phyloP scores from a whole-genome alignment of 495 filamentous ascomycete species.

The Xylaria telfairii region DNA sequence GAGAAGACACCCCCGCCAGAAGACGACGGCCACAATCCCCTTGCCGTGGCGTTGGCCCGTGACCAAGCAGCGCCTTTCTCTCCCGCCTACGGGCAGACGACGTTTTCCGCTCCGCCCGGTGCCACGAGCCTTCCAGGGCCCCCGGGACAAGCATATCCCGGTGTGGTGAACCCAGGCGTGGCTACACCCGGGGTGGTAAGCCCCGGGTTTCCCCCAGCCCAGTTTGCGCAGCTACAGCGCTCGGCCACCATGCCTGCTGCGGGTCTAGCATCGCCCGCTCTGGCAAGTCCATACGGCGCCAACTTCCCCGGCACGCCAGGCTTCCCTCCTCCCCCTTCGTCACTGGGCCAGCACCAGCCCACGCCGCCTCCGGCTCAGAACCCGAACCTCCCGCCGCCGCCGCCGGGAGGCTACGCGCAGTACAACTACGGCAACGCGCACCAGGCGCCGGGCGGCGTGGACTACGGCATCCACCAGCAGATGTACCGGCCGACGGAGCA shows the following conservation, averaged over 20 bases:
- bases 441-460: constrained; percentile 41
- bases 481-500: constrained; percentile 76
- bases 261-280: constrained; percentile 36
- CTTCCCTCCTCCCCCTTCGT: constrained; percentile 39
- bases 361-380: constrained; percentile 34
- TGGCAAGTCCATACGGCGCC: constrained; percentile 46
- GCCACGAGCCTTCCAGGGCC: constrained; percentile 47
- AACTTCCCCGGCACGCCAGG: constrained; percentile 49
- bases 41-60: constrained; percentile 69
- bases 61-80: constrained; percentile 63
- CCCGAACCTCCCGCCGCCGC: constrained; percentile 39
- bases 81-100: constrained; percentile 46
- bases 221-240: constrained; percentile 45
- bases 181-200: constrained; percentile 34
- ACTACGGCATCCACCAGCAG: constrained; percentile 77
- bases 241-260: constrained; percentile 50
- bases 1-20: constrained; percentile 89
- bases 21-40: constrained; percentile 71
- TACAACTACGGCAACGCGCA: constrained; percentile 56
- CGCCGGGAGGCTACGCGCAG: constrained; percentile 61
- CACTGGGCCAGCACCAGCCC: constrained; percentile 34
- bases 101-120: constrained; percentile 42
- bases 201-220: constrained; percentile 45
- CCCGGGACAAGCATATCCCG: constrained; percentile 37
- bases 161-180: constrained; percentile 29